Evolutionary conservation across 495 filamentous ascomycete genomes (phyloP).

Genomic region (Tuber aestivum): DNA sequence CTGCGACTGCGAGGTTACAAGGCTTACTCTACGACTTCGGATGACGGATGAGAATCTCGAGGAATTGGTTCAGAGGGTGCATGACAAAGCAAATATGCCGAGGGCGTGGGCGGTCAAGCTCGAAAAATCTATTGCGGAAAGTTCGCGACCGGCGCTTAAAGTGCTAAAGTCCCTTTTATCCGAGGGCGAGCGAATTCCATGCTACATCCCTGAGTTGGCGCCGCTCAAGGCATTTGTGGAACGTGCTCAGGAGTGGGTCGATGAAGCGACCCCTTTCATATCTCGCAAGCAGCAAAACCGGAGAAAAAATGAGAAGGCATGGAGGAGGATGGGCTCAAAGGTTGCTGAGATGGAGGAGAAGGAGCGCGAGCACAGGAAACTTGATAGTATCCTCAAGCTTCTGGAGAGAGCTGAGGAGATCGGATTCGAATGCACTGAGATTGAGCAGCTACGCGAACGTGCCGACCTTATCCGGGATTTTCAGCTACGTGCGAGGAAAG

Average conservation of each 20-base stretch:
- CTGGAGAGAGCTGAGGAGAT: constrained; percentile 79
- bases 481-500: constrained; percentile 66
- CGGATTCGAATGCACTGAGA: constrained; percentile 92
- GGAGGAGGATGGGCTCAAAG: constrained; percentile 64
- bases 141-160: constrained; percentile 78
- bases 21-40: constrained; percentile 47
- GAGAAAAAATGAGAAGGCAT: constrained; percentile 91
- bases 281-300: constrained; percentile 97
- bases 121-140: constrained; percentile 72
- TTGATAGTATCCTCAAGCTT: constrained; percentile 81
- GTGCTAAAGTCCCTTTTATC: constrained; percentile 72
- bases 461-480: constrained; percentile 81
- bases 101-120: constrained; percentile 90
- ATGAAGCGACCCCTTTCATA: constrained; percentile 94
- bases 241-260: constrained; percentile 94
- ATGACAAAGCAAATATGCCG: constrained; percentile 78
- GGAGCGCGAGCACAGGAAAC: constrained; percentile 79
- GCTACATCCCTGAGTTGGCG: constrained; percentile 76
- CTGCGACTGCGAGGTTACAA: constrained; percentile 40
- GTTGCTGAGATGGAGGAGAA: constrained; percentile 79
- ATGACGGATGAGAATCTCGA: constrained; percentile 65
- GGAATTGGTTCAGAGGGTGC: constrained; percentile 63
- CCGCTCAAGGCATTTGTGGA: constrained; percentile 84
- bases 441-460: constrained; percentile 76
- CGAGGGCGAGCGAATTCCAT: constrained; percentile 97